phyloP scores from a whole-genome alignment of 352 stramenopile species.

The Phytophthora palmivora region DNA sequence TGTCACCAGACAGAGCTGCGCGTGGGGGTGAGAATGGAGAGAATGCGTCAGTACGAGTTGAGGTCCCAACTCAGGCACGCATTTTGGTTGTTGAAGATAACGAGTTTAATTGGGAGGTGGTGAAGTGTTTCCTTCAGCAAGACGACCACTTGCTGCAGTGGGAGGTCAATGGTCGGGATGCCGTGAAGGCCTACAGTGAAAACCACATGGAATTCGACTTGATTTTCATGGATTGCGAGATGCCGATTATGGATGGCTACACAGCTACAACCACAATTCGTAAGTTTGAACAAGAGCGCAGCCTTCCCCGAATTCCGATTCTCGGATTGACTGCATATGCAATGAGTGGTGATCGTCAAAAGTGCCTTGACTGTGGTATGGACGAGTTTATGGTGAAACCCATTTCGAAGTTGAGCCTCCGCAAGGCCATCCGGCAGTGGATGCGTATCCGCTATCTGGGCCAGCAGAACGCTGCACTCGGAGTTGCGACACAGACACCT shows the following conservation, averaged over 20 bases:
- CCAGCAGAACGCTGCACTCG: conserved; percentile 15
- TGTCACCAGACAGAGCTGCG: conserved; percentile 18
- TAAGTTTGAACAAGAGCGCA: conserved; percentile 53
- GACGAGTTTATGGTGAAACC: too few species aligned
- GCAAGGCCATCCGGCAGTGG: conserved; percentile 67
- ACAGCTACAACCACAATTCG: conserved; percentile 60
- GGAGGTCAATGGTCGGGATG: conserved; percentile 65
- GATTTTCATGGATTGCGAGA: conserved; percentile 82
- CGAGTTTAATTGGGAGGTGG: conserved; percentile 78
- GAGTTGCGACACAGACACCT: conserved; percentile 8
- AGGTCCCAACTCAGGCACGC: conserved; percentile 50
- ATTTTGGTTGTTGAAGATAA: conserved; percentile 78
- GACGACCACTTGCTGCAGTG: conserved; percentile 67
- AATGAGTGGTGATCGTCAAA: conserved; percentile 71
- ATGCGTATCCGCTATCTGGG: conserved; percentile 58
- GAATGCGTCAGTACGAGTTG: conserved; percentile 18
- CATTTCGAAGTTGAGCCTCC: conserved; percentile 64
- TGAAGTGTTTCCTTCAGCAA: conserved; percentile 74
- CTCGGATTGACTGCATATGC: conserved; percentile 67
- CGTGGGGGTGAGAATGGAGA: conserved; percentile 46
- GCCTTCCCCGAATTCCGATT: conserved; percentile 62
- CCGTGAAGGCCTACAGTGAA: conserved; percentile 58
- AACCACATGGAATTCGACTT: conserved; percentile 60
- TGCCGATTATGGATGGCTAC: conserved; percentile 83
- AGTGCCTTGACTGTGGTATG: conserved; percentile 69